phyloP scores from a whole-genome alignment of 1,284 basidiomycete species.

The Cutaneotrichosporon dermatis region DNA sequence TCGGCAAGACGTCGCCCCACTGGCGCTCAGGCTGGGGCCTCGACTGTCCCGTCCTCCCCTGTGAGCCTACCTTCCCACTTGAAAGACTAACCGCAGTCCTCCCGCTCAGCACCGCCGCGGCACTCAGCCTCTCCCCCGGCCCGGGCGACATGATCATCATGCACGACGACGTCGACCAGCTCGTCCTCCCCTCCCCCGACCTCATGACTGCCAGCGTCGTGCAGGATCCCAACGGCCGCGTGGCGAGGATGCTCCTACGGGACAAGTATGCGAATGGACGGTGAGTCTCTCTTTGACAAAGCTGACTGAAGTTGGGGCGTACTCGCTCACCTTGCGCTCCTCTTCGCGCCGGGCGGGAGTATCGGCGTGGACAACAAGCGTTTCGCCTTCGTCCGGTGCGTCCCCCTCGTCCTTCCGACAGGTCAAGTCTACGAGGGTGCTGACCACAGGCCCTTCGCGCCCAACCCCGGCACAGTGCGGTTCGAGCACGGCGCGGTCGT shows the following conservation, averaged over 20 bases:
- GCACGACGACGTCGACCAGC: conserved; percentile 6
- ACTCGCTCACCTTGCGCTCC: conserved; percentile 9
- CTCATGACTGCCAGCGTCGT: background rate
- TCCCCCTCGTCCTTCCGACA: no score
- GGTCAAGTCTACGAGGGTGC: no score
- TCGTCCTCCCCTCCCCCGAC: background rate
- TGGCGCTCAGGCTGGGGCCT: background rate
- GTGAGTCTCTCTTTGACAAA: background rate
- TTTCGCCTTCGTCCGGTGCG: no score
- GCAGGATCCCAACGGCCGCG: conserved; percentile 4
- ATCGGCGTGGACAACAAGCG: conserved; percentile 13
- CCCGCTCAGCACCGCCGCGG: background rate
- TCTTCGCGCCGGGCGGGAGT: conserved; percentile 7
- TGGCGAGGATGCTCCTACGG: conserved; percentile 7
- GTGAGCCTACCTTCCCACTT: no score
- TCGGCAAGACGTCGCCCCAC: no score
- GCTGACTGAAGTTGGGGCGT: conserved; percentile 9
- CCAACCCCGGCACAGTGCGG: conserved; percentile 6
- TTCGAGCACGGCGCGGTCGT: conserved; percentile 9
- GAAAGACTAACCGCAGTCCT: conserved; percentile 12
- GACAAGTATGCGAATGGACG: conserved; percentile 16
- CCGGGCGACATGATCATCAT: conserved; percentile 6
- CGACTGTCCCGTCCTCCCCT: background rate
- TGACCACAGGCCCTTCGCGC: no score
- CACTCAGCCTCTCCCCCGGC: background rate